phyloP scores from a whole-genome alignment of 2,329 filamentous ascomycete genomes.

The Neofusicoccum umdonicola region DNA sequence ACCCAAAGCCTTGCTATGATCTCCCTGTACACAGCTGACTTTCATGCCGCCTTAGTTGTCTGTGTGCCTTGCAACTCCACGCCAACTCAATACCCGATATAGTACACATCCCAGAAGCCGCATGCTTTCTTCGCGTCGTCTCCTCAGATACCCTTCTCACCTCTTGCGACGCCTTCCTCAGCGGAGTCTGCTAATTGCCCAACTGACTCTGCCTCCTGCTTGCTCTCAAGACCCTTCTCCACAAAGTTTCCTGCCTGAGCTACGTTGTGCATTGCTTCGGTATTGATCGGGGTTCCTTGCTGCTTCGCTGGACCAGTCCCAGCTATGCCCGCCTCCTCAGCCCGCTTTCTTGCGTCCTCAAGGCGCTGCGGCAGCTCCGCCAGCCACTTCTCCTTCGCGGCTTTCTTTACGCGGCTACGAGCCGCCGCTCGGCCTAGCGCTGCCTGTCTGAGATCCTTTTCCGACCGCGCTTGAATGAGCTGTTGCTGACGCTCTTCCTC shows the following conservation, averaged over 20 bases:
- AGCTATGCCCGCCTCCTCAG: neutral
- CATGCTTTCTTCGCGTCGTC: neutral
- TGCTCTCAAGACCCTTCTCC: neutral
- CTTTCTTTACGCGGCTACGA: neutral
- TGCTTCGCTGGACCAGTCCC: neutral
- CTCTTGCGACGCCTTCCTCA: neutral
- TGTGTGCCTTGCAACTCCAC: neutral
- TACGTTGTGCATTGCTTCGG: neutral
- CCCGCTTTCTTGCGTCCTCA: neutral
- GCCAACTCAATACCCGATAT: neutral
- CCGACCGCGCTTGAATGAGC: slow-evolving; percentile 54
- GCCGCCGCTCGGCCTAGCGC: slow-evolving; percentile 28
- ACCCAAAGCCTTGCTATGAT: neutral
- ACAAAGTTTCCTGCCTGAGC: neutral
- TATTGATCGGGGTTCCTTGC: neutral
- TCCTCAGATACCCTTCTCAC: neutral
- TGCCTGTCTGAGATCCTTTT: slow-evolving; percentile 57
- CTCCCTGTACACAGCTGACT: neutral
- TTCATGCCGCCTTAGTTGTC: neutral
- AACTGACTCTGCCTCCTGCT: neutral
- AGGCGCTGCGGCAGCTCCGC: neutral
- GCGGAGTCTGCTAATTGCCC: neutral
- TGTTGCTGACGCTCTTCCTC: slow-evolving; percentile 59
- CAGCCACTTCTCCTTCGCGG: neutral
- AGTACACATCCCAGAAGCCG: neutral